phyloP scores from a whole-genome alignment of 2,329 filamentous ascomycete species.

The Mollisiaceae sp. region DNA sequence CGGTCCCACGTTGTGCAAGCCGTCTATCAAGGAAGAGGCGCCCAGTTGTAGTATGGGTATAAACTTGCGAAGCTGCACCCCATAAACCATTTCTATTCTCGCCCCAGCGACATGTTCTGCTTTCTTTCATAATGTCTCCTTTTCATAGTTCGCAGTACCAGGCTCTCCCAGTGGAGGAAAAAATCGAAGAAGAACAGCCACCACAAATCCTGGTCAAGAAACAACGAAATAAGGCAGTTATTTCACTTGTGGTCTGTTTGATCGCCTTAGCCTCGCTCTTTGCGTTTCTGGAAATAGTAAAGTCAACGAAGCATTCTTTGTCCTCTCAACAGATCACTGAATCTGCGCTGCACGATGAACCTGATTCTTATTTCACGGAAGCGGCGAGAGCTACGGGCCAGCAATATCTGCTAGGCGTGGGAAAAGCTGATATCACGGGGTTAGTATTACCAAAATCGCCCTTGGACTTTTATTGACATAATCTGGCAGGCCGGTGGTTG shows the following conservation, averaged over 20 bases:
- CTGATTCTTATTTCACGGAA: slow-evolving; percentile 7
- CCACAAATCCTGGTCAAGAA: slow-evolving; percentile 8
- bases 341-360: slow-evolving; percentile 5
- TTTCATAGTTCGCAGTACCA: slow-evolving; percentile 23
- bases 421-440: slow-evolving; percentile 75
- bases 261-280: neutral
- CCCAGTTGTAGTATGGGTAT: neutral
- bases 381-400: slow-evolving; percentile 31
- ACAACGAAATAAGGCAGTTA: neutral
- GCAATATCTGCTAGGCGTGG: slow-evolving; percentile 67
- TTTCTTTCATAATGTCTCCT: slow-evolving; percentile 22
- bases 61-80: neutral
- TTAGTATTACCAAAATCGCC: slow-evolving; percentile 14
- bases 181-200: slow-evolving; percentile 10
- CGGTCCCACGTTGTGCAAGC: slow-evolving; percentile 19
- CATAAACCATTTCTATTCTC: neutral
- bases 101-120: slow-evolving; percentile 11
- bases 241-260: slow-evolving; percentile 2
- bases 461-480: slow-evolving; percentile 10
- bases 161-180: slow-evolving; percentile 23
- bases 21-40: slow-evolving; percentile 13
- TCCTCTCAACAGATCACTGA: slow-evolving; percentile 7
- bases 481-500: slow-evolving; percentile 70
- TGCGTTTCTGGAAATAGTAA: neutral
- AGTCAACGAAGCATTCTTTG: neutral